Conservation (phyloP, 176 grass and related monocot genomes). For the Juncus inflexus region DNA sequence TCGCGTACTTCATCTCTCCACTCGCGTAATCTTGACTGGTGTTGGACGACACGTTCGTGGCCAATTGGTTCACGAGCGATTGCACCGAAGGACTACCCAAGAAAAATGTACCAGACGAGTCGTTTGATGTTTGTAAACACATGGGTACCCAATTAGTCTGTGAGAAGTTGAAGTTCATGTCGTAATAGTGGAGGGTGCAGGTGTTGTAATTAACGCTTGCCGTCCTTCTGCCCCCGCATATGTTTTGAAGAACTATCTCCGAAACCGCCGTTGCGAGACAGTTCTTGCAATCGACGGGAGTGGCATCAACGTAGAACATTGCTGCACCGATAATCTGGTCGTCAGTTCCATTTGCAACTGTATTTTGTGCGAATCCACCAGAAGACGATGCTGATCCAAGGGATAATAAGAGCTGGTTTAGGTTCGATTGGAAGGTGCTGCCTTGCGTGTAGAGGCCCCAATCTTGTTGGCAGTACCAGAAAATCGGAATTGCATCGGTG, state of each 20-base stretch:
- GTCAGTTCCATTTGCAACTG: background rate
- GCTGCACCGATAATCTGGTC: background rate
- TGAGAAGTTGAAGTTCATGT: background rate
- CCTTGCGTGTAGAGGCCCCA: background rate
- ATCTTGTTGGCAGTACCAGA: slow-evolving; percentile 2
- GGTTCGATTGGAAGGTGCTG: slow-evolving; percentile 5
- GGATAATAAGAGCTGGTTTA: background rate
- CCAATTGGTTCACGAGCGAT: background rate
- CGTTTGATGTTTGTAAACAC: background rate
- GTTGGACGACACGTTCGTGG: background rate
- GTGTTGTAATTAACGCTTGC: background rate
- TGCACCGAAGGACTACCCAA: background rate
- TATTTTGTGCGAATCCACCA: background rate
- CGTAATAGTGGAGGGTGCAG: background rate
- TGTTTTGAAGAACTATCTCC: background rate
- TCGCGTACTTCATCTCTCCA: background rate
- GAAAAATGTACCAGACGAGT: background rate
- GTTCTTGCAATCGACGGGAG: background rate
- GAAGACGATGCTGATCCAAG: background rate
- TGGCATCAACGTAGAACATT: slow-evolving; percentile 8
- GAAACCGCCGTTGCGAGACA: background rate
- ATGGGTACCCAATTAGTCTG: background rate
- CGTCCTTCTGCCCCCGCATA: background rate
- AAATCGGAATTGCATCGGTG: background rate
- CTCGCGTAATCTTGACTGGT: slow-evolving; percentile 3